Conservation (phyloP, 306 rosid species). For the Dalbergia cochinchinensis region DNA sequence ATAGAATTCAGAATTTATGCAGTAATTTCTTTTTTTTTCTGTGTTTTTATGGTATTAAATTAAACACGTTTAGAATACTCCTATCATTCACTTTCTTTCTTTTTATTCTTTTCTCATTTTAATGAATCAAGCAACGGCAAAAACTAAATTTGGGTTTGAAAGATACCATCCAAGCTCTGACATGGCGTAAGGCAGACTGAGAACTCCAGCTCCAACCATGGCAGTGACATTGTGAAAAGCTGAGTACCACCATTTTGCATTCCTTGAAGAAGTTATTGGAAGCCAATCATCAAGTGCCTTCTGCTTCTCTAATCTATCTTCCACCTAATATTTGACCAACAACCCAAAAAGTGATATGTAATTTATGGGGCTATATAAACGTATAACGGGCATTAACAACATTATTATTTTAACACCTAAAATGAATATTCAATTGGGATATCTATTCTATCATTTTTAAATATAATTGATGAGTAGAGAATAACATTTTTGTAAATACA, state of each 20-base stretch:
- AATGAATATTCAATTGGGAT: too few species aligned
- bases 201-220: slow-evolving; percentile 59
- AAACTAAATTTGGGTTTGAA: background rate
- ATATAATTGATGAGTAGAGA: too few species aligned
- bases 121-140: too few species aligned
- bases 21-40: background rate
- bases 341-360: background rate
- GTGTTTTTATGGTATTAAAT: background rate
- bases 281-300: slow-evolving; percentile 65
- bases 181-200: slow-evolving; percentile 66
- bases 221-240: slow-evolving; percentile 74
- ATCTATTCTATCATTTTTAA: too few species aligned
- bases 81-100: background rate
- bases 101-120: background rate
- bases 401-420: too few species aligned
- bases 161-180: slow-evolving; percentile 62
- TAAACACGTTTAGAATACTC: too few species aligned
- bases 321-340: background rate
- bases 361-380: too few species aligned
- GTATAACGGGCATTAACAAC: too few species aligned
- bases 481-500: too few species aligned
- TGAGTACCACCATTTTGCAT: slow-evolving; percentile 77
- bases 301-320: slow-evolving; percentile 34
- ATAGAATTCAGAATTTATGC: background rate
- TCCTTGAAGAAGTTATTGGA: slow-evolving; percentile 66